A percentile compares a stretch with the other conserved stretches of the same genome.
Conservation (phyloP, 208 protist genomes). For the Leishmania mexicana region DNA sequence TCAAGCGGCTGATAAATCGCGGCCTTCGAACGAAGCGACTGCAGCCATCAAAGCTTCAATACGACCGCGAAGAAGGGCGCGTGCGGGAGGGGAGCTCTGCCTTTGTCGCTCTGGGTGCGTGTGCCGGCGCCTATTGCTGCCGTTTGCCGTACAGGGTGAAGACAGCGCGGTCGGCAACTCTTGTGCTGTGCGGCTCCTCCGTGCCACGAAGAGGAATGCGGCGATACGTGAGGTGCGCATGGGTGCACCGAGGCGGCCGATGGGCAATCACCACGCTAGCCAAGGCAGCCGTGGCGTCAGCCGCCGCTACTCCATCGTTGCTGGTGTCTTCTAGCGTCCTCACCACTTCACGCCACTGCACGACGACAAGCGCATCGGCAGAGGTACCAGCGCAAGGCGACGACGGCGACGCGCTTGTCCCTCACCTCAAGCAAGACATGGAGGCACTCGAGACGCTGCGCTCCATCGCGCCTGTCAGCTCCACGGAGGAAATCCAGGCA, state of each 20-base stretch:
- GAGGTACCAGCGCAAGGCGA: not conserved
- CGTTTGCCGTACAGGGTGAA: not conserved
- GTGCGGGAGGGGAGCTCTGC: not conserved
- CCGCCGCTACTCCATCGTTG: not conserved
- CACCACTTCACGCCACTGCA: conserved; percentile 5
- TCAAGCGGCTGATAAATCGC: not conserved
- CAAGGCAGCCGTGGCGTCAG: not conserved
- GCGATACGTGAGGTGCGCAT: not conserved
- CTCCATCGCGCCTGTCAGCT: conserved; percentile 48
- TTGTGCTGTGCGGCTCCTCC: not conserved
- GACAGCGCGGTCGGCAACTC: not conserved
- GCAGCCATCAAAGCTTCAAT: not conserved
- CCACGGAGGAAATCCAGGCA: conserved; percentile 49
- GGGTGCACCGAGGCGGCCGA: not conserved
- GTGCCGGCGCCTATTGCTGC: not conserved
- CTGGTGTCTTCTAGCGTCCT: not conserved
- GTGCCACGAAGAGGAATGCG: not conserved
- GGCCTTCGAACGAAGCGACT: not conserved
- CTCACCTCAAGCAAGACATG: conserved; percentile 33
- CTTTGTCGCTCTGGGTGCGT: not conserved
- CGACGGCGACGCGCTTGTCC: not conserved
- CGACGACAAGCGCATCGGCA: conserved; percentile 3
- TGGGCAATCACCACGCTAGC: not conserved
- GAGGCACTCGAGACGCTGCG: conserved; percentile 46
- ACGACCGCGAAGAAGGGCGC: not conserved